Conservation (phyloP, 1,139 yeast species). For the Suhomyces chickasaworum region DNA sequence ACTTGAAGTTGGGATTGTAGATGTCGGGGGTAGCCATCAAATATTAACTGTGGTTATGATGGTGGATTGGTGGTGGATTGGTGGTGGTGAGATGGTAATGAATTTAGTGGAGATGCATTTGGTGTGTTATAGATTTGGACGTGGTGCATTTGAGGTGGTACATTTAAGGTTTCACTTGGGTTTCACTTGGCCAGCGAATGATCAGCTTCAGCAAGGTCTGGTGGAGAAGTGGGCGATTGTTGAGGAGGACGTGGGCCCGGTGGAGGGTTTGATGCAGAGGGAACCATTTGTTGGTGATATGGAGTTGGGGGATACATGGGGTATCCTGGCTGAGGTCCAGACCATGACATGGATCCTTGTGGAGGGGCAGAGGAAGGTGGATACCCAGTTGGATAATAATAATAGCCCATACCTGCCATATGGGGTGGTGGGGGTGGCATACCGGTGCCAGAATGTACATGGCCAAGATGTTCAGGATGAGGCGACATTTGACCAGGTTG, state of each 20-base stretch:
- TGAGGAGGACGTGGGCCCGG: constrained; percentile 1
- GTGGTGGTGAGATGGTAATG: no score
- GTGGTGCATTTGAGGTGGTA: no score
- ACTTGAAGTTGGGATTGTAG: no score
- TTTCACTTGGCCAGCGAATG: neutral
- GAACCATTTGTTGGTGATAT: constrained; percentile 1
- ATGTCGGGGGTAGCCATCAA: no score
- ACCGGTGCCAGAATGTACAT: constrained; percentile 5
- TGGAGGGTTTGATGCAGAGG: constrained; percentile 1
- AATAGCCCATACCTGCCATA: constrained; percentile 11
- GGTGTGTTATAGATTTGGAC: no score
- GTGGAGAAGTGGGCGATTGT: neutral
- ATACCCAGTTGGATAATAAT: constrained; percentile 15
- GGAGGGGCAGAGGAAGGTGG: constrained; percentile 9
- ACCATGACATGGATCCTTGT: constrained; percentile 6
- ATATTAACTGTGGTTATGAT: no score
- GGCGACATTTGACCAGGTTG: neutral
- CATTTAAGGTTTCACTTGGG: no score
- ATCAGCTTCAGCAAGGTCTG: neutral
- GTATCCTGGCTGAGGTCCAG: constrained; percentile 8
- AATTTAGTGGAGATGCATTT: no score
- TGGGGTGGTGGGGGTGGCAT: constrained; percentile 12
- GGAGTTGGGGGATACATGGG: constrained; percentile 2
- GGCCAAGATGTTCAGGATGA: constrained; percentile 6
- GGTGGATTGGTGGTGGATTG: no score